These are phyloP conservation scores for Xylaria sp. DNA, from an alignment of 2,329 filamentous ascomycete genomes.

Conservation along the genomic window DNA sequence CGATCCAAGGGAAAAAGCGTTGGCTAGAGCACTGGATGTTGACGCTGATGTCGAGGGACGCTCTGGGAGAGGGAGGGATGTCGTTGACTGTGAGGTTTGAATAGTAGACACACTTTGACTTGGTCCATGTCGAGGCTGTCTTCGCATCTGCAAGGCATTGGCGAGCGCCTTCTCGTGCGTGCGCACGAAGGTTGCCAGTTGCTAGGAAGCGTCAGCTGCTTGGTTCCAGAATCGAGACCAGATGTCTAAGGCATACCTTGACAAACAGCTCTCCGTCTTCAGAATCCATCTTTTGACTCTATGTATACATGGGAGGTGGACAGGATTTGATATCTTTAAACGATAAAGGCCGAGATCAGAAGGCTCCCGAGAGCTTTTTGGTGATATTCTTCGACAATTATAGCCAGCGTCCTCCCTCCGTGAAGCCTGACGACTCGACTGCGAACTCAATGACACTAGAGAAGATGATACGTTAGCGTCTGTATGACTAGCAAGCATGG, in stretches of 20 bases:
- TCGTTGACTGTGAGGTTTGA: conserved; percentile 64
- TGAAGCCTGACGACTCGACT: conserved; percentile 15
- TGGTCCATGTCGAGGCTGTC: conserved; percentile 77
- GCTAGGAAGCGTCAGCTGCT: conserved; percentile 64
- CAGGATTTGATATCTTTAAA: conserved; percentile 26
- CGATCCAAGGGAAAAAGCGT: conserved; percentile 86
- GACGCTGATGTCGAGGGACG: conserved; percentile 74
- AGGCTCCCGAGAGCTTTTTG: conserved; percentile 25
- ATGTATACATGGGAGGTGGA: conserved; percentile 60
- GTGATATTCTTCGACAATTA: conserved; percentile 33
- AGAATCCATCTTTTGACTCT: conserved; percentile 76
- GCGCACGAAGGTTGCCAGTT: conserved; percentile 94
- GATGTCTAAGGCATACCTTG: conserved; percentile 68
- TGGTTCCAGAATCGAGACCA: conserved; percentile 40
- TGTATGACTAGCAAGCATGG: conserved; percentile 33
- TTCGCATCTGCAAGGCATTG: conserved; percentile 89
- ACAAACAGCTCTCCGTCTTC: conserved; percentile 92
- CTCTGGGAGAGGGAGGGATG: conserved; percentile 67
- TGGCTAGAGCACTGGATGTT: conserved; percentile 79
- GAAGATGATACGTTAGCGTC: conserved; percentile 38
- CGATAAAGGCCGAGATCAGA: conserved; percentile 25
- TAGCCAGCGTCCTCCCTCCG: conserved; percentile 26
- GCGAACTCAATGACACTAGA: conserved; percentile 31
- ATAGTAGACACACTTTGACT: conserved; percentile 73
- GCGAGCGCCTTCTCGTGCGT: conserved; percentile 97